Evolutionary conservation across 805 yeast genomes (phyloP).

Genomic region (Nakazawaea ernobii): DNA sequence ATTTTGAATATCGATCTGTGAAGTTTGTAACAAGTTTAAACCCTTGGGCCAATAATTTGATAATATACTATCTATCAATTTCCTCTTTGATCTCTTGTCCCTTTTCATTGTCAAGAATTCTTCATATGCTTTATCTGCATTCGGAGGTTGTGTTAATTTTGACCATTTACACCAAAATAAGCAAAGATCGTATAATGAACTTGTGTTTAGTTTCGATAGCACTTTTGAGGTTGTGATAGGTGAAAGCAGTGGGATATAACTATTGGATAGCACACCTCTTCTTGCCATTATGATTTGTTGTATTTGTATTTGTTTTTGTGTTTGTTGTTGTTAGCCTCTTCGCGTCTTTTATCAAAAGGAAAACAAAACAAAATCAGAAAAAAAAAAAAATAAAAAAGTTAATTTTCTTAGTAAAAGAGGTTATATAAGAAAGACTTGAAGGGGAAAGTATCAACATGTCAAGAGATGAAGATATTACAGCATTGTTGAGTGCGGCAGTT

Average conservation of each 20-base stretch:
- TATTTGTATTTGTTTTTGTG: neutral
- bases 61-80: slow-evolving; percentile 38
- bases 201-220: slow-evolving; percentile 20
- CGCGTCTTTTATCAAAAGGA: neutral
- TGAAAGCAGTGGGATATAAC: slow-evolving; percentile 24
- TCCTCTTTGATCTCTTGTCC: slow-evolving; percentile 21
- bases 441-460: too few relatives aligned
- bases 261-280: slow-evolving; percentile 27
- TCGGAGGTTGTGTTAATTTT: slow-evolving; percentile 20
- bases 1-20: slow-evolving; percentile 65
- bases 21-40: slow-evolving; percentile 56
- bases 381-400: too few relatives aligned
- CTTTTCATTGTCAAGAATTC: slow-evolving; percentile 9
- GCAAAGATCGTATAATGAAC: slow-evolving; percentile 25
- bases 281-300: neutral
- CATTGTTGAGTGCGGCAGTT: neutral
- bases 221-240: slow-evolving; percentile 19
- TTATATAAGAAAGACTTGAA: too few relatives aligned
- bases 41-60: slow-evolving; percentile 51
- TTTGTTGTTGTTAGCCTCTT: neutral
- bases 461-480: neutral
- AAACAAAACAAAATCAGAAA: too few relatives aligned
- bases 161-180: slow-evolving; percentile 27
- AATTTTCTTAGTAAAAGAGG: too few relatives aligned
- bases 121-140: slow-evolving; percentile 14